Evolutionary conservation across 768 basidiomycete genomes (phyloP).

Genomic region (Pulveroboletus sp.): DNA sequence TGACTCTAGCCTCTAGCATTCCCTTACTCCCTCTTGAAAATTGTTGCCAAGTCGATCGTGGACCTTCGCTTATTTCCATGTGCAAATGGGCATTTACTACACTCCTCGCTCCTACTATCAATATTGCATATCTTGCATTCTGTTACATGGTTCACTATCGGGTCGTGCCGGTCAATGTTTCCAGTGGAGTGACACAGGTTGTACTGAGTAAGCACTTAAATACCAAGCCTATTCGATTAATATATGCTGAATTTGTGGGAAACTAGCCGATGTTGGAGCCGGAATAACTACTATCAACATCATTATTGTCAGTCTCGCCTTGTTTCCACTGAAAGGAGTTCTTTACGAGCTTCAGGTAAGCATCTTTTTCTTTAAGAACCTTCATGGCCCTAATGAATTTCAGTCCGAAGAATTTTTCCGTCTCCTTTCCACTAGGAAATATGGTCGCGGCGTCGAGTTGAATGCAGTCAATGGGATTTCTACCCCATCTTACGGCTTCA

Average conservation of each 20-base stretch:
- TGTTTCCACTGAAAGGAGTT: constrained; percentile 12
- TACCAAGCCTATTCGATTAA: too few relatives aligned
- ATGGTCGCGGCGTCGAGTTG: constrained; percentile 5
- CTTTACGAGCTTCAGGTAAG: constrained; percentile 12
- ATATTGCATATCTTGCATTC: constrained; percentile 11
- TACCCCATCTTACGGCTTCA: constrained; percentile 5
- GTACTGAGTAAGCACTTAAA: constrained; percentile 1
- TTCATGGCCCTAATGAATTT: neutral
- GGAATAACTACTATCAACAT: constrained; percentile 14
- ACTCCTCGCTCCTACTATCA: constrained; percentile 2
- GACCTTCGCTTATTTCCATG: neutral
- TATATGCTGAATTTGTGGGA: neutral
- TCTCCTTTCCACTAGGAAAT: constrained; percentile 5
- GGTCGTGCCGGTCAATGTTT: constrained; percentile 5
- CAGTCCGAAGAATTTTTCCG: constrained; percentile 21
- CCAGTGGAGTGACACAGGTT: constrained; percentile 3
- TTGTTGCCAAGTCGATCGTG: neutral
- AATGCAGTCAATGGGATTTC: constrained; percentile 14
- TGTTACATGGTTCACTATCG: constrained; percentile 19
- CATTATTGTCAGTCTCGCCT: constrained; percentile 11
- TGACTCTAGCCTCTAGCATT: constrained; percentile 1
- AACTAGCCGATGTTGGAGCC: constrained; percentile 10
- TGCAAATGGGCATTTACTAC: constrained; percentile 7
- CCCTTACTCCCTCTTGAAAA: neutral
- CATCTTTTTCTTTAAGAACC: too few relatives aligned